A percentile compares a stretch with the other conserved stretches of the same genome.
Evolutionary conservation across 1,139 yeast species (phyloP).

Genomic region (Yarrowia galli): DNA sequence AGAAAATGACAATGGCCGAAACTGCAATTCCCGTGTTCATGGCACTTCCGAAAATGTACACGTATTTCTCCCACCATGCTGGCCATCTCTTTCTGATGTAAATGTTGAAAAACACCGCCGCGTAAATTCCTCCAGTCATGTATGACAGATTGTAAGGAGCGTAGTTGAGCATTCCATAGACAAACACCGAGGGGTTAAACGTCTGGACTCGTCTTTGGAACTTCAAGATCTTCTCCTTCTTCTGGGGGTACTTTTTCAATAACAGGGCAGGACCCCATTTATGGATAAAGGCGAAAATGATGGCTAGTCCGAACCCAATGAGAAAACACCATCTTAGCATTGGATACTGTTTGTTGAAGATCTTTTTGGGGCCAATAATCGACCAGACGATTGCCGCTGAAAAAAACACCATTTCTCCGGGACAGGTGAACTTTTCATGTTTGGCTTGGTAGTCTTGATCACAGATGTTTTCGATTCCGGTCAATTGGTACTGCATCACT

Average conservation of each 20-base stretch:
- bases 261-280: slow-evolving; percentile 51
- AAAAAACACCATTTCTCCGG: slow-evolving; percentile 55
- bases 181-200: slow-evolving; percentile 60
- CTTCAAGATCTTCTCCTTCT: neutral
- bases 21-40: slow-evolving; percentile 68
- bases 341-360: slow-evolving; percentile 57
- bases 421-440: slow-evolving; percentile 45
- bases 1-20: slow-evolving; percentile 58
- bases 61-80: slow-evolving; percentile 72
- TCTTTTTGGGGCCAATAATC: slow-evolving; percentile 68
- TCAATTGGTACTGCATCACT: slow-evolving; percentile 59
- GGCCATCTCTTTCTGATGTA: slow-evolving; percentile 58
- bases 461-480: slow-evolving; percentile 43
- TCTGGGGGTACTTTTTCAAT: neutral
- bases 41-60: slow-evolving; percentile 65
- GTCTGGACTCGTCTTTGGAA: slow-evolving; percentile 37
- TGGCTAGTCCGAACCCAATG: slow-evolving; percentile 53
- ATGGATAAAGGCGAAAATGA: slow-evolving; percentile 54
- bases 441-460: slow-evolving; percentile 42
- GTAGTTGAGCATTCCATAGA: slow-evolving; percentile 57
- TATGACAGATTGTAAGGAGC: slow-evolving; percentile 63
- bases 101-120: slow-evolving; percentile 61
- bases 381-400: slow-evolving; percentile 66
- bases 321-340: slow-evolving; percentile 51
- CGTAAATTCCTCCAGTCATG: slow-evolving; percentile 58